phyloP scores from a whole-genome alignment of 148 eudicot genomes.

The Rhododendron mucronatum region DNA sequence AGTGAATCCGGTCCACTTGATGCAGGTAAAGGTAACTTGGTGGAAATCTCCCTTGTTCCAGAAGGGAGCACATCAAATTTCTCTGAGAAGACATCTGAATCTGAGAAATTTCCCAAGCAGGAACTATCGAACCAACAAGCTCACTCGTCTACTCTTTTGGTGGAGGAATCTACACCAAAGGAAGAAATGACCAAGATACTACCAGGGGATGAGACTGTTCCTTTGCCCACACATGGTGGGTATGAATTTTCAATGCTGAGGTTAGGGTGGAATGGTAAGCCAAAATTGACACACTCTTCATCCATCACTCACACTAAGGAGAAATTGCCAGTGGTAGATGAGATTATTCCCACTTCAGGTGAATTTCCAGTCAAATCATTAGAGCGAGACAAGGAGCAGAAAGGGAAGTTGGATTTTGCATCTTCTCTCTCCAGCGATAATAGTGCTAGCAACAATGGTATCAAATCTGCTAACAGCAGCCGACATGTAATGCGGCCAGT shows the following conservation, averaged over 20 bases:
- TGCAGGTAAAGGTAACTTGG: slow-evolving; percentile 34
- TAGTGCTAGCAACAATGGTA: slow-evolving; percentile 9
- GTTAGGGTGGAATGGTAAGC: slow-evolving; percentile 26
- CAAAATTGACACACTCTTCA: slow-evolving; percentile 23
- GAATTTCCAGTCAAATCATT: slow-evolving; percentile 18
- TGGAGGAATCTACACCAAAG: not conserved
- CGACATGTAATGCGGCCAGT: slow-evolving; percentile 26
- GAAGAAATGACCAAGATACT: slow-evolving; percentile 11
- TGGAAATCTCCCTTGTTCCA: slow-evolving; percentile 48
- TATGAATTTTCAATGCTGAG: slow-evolving; percentile 18
- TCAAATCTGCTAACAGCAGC: slow-evolving; percentile 22
- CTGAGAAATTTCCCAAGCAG: slow-evolving; percentile 15
- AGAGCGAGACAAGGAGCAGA: slow-evolving; percentile 19
- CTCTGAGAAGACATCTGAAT: slow-evolving; percentile 17
- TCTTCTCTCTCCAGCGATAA: slow-evolving; percentile 19
- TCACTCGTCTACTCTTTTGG: not conserved
- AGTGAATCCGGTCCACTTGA: slow-evolving; percentile 24
- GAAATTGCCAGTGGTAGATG: slow-evolving; percentile 34
- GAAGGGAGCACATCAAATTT: slow-evolving; percentile 32
- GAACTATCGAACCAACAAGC: slow-evolving; percentile 23
- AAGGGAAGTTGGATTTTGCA: slow-evolving; percentile 14
- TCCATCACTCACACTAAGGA: slow-evolving; percentile 17
- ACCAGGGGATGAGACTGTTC: slow-evolving; percentile 31
- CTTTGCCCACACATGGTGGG: slow-evolving; percentile 24
- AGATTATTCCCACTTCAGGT: slow-evolving; percentile 22